Percentiles rank a stretch among this genome's conserved stretches.
Conservation (phyloP, 257 asterid genomes). For the Euphrasia confusa region DNA sequence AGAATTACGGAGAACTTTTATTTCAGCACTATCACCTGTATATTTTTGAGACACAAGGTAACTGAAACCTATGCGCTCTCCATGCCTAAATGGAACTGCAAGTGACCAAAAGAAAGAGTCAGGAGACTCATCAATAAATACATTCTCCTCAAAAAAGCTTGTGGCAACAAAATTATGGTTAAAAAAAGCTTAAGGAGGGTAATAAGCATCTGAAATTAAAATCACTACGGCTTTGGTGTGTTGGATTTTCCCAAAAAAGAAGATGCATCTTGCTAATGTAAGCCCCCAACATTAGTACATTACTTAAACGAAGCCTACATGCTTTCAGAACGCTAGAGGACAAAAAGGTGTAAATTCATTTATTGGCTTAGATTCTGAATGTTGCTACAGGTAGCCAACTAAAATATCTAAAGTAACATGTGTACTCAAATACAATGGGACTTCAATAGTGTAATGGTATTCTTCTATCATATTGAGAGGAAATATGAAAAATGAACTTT, state of each 20-base stretch:
- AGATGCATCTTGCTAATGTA: no score
- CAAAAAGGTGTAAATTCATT: neutral
- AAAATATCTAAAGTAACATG: neutral
- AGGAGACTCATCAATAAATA: conserved; percentile 2
- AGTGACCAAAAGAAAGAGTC: conserved; percentile 25
- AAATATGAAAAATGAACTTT: no score
- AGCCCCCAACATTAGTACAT: no score
- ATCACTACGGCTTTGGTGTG: neutral
- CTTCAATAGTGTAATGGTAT: neutral
- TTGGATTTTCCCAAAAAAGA: neutral
- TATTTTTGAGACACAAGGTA: conserved; percentile 64
- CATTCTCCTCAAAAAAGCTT: no score
- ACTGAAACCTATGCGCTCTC: conserved; percentile 71
- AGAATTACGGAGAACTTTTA: conserved; percentile 54
- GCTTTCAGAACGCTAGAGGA: neutral
- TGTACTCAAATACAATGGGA: neutral
- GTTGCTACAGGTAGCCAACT: neutral
- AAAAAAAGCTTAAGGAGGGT: neutral
- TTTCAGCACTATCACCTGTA: conserved; percentile 51
- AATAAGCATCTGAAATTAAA: neutral
- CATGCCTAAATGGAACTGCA: conserved; percentile 74
- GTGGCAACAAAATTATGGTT: neutral
- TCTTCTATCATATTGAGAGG: neutral
- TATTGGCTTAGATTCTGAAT: neutral
- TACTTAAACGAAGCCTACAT: neutral